Evolutionary conservation across 805 yeast species (phyloP), one percentile per base, ranked within the genome.

Genomic region (Ogataea angusta): DNA sequence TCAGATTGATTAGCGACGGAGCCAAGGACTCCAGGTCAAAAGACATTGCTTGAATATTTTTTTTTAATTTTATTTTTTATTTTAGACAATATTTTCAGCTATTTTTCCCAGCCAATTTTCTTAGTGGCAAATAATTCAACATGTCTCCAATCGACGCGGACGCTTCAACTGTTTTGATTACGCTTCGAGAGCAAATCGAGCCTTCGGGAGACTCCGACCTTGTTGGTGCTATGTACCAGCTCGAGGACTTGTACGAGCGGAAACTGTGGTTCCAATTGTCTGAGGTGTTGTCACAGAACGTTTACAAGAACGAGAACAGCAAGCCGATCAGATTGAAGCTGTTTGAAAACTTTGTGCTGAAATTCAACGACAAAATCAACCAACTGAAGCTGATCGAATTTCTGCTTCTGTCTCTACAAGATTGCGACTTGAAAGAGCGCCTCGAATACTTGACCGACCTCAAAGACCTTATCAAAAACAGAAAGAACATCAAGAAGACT

Each of bases 221-320:
- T 38, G 69, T 78, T 8, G 75, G 79, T 21, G 61, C 72, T 6
- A 74, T 84, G 53, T 81, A 77, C 57, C 75, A 77, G 38, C 75
- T 91, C 59, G 97, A 90, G 57, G 96, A 88, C 54, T 70, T 72
- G 42, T 85, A 87, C 66, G 96, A 89, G 57, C 73, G 95, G 52
- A 89, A 88, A 63, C 74, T 91, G 60, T 93, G 97, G 97, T 95
- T 84, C 67, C 98, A 93, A 69, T 74, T 93, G 59, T 86, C 96
- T 2, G 76, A 77, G 46, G 64, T 77, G 6, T 68, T 93, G 42
- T 65, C 67, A 5, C 68, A 68, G 25, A 73, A 72, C 47, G 75
- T 90, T 57, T 91, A 78, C 66, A 68, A 67, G 30, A 69, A 72
- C 41, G 72, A 77, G 7, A 69, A 69, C 19, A 70, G 85, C 10